Percentiles rank a stretch among this genome's conserved stretches.
phyloP scores from a whole-genome alignment of 768 basidiomycete species.

The Kondoa malvinella region DNA sequence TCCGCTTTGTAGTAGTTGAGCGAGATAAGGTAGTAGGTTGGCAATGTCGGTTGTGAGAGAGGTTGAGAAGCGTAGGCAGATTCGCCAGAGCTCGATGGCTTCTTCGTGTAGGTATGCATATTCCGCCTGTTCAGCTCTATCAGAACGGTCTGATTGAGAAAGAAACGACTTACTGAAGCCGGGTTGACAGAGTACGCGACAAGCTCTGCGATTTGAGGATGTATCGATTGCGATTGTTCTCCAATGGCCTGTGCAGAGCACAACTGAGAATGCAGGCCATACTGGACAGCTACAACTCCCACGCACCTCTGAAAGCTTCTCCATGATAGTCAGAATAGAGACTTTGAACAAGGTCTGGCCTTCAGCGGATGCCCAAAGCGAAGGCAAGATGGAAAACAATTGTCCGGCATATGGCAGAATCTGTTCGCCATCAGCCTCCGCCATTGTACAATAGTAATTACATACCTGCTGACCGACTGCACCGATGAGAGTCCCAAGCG shows the following conservation, averaged over 20 bases:
- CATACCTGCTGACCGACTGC: constrained; percentile 34
- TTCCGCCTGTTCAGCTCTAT: constrained; percentile 11
- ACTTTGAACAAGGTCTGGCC: constrained; percentile 27
- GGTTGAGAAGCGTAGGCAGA: constrained; percentile 49
- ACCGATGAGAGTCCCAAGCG: constrained; percentile 54
- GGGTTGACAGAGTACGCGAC: constrained; percentile 49
- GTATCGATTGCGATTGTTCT: constrained; percentile 45
- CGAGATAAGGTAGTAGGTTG: constrained; percentile 45
- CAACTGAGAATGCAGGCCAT: background rate
- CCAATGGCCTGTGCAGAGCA: constrained; percentile 42
- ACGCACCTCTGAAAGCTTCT: constrained; percentile 50
- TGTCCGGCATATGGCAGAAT: constrained; percentile 49
- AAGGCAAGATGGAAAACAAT: constrained; percentile 50
- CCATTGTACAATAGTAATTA: background rate
- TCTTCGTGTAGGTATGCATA: constrained; percentile 49
- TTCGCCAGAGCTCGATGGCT: constrained; percentile 55
- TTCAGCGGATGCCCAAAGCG: constrained; percentile 45
- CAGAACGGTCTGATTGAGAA: constrained; percentile 19
- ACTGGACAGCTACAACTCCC: background rate
- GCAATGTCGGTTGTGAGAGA: constrained; percentile 38
- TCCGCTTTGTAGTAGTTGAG: constrained; percentile 48
- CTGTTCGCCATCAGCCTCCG: constrained; percentile 31
- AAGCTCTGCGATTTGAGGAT: constrained; percentile 45
- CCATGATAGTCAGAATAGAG: constrained; percentile 51
- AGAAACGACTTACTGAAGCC: constrained; percentile 34